These are phyloP conservation scores for Phytophthora chlamydospora DNA, from an alignment of 352 stramenopile species.

Conservation along the genomic window DNA sequence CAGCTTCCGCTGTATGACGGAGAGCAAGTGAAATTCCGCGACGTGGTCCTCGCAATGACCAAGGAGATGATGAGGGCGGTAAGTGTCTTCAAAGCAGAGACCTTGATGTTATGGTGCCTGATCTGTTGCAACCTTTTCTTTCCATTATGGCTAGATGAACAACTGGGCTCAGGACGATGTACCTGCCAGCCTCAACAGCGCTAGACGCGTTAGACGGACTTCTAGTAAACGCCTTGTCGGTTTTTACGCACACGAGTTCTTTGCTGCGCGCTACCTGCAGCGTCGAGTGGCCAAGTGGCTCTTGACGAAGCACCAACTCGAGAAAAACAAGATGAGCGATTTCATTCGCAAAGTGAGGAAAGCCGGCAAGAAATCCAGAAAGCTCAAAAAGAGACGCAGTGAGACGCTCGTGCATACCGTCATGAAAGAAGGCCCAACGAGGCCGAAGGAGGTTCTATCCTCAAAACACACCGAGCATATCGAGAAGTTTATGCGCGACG, in stretches of 20 bases:
- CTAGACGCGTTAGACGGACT: conserved; percentile 1
- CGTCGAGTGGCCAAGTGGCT: conserved; percentile 53
- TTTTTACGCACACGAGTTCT: conserved; percentile 64
- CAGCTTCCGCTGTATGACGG: conserved; percentile 78
- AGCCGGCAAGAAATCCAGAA: conserved; percentile 45
- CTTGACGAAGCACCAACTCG: conserved; percentile 55
- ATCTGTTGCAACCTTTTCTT: too few relatives aligned
- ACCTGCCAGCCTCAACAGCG: background rate
- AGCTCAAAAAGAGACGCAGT: conserved; percentile 48
- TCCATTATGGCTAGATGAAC: background rate
- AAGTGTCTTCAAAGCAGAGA: background rate
- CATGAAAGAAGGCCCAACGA: background rate
- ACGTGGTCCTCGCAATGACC: conserved; percentile 80
- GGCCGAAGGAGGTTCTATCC: too few relatives aligned
- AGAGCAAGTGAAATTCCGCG: conserved; percentile 79
- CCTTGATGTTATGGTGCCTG: too few relatives aligned
- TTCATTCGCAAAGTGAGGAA: conserved; percentile 85
- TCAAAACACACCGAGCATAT: too few relatives aligned
- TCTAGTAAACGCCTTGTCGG: conserved; percentile 38
- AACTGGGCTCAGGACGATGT: conserved; percentile 3
- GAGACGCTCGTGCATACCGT: conserved; percentile 70
- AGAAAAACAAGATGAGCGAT: conserved; percentile 66
- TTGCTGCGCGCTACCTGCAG: conserved; percentile 56
- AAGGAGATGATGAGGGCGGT: conserved; percentile 74
- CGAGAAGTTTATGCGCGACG: too few relatives aligned